These are phyloP conservation scores for Claviceps sp. DNA, from an alignment of 2,329 filamentous ascomycete species.

Conservation along the genomic window DNA sequence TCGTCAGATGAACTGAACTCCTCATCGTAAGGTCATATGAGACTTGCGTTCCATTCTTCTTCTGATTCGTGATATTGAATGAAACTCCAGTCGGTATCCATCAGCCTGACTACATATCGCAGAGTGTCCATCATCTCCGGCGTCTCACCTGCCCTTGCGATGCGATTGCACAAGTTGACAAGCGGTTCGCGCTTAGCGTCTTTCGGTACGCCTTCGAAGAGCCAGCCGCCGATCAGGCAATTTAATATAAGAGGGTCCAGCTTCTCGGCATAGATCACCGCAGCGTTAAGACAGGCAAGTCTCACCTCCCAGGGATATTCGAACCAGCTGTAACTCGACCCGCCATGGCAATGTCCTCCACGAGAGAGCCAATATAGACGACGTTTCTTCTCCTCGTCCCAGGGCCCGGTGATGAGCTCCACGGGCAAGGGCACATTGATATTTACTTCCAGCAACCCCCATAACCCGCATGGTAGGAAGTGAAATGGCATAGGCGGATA, in stretches of 20 bases:
- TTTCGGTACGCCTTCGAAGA: no score
- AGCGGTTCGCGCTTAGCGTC: no score
- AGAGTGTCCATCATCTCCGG: no score
- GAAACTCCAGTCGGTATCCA: constrained; percentile 7
- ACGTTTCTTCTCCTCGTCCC: constrained; percentile 24
- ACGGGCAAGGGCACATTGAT: constrained; percentile 25
- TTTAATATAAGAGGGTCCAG: no score
- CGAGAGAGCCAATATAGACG: constrained; percentile 34
- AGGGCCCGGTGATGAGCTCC: constrained; percentile 27
- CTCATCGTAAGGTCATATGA: no score
- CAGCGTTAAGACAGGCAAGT: no score
- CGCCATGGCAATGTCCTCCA: constrained; percentile 21
- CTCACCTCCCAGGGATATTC: neutral
- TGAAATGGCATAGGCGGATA: constrained; percentile 8
- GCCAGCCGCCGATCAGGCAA: no score
- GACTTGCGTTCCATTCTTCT: no score
- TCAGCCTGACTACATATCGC: constrained; percentile 4
- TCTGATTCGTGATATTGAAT: neutral
- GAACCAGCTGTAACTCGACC: constrained; percentile 7
- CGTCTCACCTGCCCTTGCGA: no score
- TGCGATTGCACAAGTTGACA: no score
- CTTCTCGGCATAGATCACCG: no score
- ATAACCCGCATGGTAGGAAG: neutral
- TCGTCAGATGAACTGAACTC: neutral
- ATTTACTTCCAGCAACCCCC: constrained; percentile 23